Conservation (phyloP, 306 rosid genomes). For the Herpetospermum pedunculosum region DNA sequence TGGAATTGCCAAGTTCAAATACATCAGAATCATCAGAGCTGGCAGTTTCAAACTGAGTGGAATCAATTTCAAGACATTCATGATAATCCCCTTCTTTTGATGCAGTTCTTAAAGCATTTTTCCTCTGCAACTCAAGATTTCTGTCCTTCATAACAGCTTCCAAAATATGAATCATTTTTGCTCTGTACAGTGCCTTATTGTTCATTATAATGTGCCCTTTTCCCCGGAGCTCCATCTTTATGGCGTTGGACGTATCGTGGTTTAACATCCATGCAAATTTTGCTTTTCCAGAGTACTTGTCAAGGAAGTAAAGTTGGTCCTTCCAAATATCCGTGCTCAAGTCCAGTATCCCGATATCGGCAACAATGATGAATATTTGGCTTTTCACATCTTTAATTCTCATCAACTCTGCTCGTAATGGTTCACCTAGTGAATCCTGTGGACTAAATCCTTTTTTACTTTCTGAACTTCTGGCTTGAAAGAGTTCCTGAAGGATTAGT, state of each 20-base stretch:
- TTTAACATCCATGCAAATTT: constrained; percentile 83
- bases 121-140: constrained; percentile 52
- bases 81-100: constrained; percentile 49
- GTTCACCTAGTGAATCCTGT: constrained; percentile 37
- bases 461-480: constrained; percentile 41
- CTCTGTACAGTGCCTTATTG: constrained; percentile 75
- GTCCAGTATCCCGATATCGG: constrained; percentile 80
- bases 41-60: constrained; percentile 52
- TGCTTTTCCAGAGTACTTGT: constrained; percentile 63
- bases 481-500: constrained; percentile 65
- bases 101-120: constrained; percentile 23
- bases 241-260: constrained; percentile 72
- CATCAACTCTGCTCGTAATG: constrained; percentile 39
- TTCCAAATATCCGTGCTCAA: constrained; percentile 98
- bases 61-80: constrained; percentile 83
- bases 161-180: constrained; percentile 71
- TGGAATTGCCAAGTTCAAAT: constrained; percentile 30
- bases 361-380: constrained; percentile 52
- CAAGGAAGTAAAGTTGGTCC: constrained; percentile 82
- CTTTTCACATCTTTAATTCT: constrained; percentile 52
- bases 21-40: constrained; percentile 88
- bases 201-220: constrained; percentile 66
- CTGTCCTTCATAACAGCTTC: constrained; percentile 63
- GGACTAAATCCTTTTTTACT: constrained; percentile 38
- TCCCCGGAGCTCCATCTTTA: constrained; percentile 81